Percentiles rank a stretch among this genome's conserved stretches.
These are phyloP conservation scores for Lactarius indigo DNA, from an alignment of 768 basidiomycete species.

Conservation along the genomic window DNA sequence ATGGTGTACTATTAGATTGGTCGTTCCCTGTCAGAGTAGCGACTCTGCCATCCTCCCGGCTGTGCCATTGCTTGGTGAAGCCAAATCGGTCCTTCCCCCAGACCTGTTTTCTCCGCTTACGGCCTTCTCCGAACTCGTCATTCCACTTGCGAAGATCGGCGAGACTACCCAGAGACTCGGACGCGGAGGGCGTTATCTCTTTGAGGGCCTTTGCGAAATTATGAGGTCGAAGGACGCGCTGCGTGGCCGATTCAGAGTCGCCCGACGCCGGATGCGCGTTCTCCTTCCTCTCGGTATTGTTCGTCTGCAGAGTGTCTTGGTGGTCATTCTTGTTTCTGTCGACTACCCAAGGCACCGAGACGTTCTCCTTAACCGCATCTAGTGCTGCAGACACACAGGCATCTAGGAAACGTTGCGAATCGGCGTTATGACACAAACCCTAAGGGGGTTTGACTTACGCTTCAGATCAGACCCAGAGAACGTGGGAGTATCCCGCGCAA, in stretches of 20 bases:
- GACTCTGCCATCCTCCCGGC: slow-evolving; percentile 46
- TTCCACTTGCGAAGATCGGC: slow-evolving; percentile 84
- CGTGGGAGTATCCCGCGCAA: slow-evolving; percentile 72
- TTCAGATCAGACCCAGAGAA: slow-evolving; percentile 96
- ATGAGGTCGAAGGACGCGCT: slow-evolving; percentile 45
- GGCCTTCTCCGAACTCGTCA: slow-evolving; percentile 89
- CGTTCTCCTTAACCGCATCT: slow-evolving; percentile 83
- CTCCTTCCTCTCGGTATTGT: not conserved
- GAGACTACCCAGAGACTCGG: slow-evolving; percentile 74
- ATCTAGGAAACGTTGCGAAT: slow-evolving; percentile 44
- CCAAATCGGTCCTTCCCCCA: slow-evolving; percentile 91
- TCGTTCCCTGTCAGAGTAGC: slow-evolving; percentile 24
- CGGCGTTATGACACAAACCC: not conserved
- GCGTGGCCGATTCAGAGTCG: slow-evolving; percentile 9
- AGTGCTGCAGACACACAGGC: slow-evolving; percentile 90
- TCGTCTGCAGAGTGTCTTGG: not conserved
- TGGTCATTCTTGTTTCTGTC: not conserved
- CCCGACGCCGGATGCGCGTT: not conserved
- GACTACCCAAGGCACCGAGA: slow-evolving; percentile 72
- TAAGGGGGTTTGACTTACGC: slow-evolving; percentile 49
- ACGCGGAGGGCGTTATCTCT: slow-evolving; percentile 88
- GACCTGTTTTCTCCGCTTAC: slow-evolving; percentile 61
- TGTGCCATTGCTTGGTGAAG: slow-evolving; percentile 53
- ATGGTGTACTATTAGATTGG: slow-evolving; percentile 8
- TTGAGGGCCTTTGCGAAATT: slow-evolving; percentile 84